phyloP scores from a whole-genome alignment of 192 early-diverging fungal species.

The Coemansia guatemalensis region DNA sequence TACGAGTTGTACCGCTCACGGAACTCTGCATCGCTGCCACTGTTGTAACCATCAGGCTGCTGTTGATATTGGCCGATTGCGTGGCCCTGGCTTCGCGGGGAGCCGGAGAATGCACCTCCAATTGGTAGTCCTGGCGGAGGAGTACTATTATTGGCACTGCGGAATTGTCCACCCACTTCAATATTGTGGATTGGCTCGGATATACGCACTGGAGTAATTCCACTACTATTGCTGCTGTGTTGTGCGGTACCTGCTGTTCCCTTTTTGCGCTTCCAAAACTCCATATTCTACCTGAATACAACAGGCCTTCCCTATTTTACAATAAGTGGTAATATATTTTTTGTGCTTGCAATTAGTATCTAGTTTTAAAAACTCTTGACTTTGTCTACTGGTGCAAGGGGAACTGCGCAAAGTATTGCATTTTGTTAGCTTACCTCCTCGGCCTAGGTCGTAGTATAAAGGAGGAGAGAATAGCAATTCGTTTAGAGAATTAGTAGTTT shows the following conservation, averaged over 20 bases:
- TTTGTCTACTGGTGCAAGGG: no score
- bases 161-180: constrained; percentile 11
- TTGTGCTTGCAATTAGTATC: background rate
- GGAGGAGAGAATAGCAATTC: background rate
- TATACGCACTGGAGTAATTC: constrained; percentile 36
- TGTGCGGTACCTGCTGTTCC: constrained; percentile 14
- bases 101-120: background rate
- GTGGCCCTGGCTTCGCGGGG: background rate
- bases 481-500: background rate
- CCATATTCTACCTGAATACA: constrained; percentile 14
- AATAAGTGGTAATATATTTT: background rate
- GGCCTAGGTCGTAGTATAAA: background rate
- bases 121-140: constrained; percentile 9
- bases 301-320: background rate
- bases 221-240: constrained; percentile 5
- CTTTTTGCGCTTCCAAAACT: constrained; percentile 56
- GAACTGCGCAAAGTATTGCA: no score
- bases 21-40: constrained; percentile 35
- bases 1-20: constrained; percentile 47
- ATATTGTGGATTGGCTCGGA: constrained; percentile 53
- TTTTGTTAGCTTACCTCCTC: background rate
- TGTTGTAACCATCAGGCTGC: background rate
- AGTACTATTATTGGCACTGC: constrained; percentile 13
- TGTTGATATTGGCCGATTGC: constrained; percentile 1
- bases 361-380: background rate